Percentiles rank a stretch among this genome's conserved stretches.
Conservation (phyloP, 2,329 filamentous ascomycete genomes). For the Fusarium keratoplasticum region DNA sequence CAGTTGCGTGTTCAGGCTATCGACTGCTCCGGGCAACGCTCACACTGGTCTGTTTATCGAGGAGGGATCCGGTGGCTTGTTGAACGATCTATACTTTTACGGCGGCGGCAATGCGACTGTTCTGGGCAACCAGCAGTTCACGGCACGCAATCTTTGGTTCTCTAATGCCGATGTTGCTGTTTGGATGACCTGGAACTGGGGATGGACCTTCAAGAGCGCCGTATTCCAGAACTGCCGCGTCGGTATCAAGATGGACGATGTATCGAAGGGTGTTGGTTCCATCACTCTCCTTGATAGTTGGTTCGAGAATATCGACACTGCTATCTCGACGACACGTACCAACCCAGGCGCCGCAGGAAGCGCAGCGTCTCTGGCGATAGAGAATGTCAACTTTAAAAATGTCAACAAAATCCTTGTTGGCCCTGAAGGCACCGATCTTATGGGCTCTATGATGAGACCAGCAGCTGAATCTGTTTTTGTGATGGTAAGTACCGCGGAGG, state of each 20-base stretch:
- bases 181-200: slow-evolving; percentile 81
- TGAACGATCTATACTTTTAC: slow-evolving; percentile 77
- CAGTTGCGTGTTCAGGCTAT: slow-evolving; percentile 68
- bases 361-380: slow-evolving; percentile 58
- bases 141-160: slow-evolving; percentile 75
- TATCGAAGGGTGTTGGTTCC: slow-evolving; percentile 73
- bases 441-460: slow-evolving; percentile 15
- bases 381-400: slow-evolving; percentile 58
- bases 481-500: slow-evolving; percentile 34
- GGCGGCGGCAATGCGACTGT: slow-evolving; percentile 72
- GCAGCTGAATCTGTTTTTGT: slow-evolving; percentile 35
- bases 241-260: slow-evolving; percentile 73
- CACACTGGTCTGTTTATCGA: slow-evolving; percentile 72
- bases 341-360: slow-evolving; percentile 48
- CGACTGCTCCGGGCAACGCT: slow-evolving; percentile 57
- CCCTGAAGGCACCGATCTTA: slow-evolving; percentile 32
- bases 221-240: slow-evolving; percentile 72
- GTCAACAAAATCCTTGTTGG: slow-evolving; percentile 48
- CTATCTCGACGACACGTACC: slow-evolving; percentile 71
- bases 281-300: slow-evolving; percentile 80
- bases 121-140: slow-evolving; percentile 78
- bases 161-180: slow-evolving; percentile 74
- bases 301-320: slow-evolving; percentile 74
- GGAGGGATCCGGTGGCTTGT: slow-evolving; percentile 73
- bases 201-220: slow-evolving; percentile 78